Evolutionary conservation across 73 alveolate species (phyloP).

Genomic region (Paramecium sonneborni): DNA sequence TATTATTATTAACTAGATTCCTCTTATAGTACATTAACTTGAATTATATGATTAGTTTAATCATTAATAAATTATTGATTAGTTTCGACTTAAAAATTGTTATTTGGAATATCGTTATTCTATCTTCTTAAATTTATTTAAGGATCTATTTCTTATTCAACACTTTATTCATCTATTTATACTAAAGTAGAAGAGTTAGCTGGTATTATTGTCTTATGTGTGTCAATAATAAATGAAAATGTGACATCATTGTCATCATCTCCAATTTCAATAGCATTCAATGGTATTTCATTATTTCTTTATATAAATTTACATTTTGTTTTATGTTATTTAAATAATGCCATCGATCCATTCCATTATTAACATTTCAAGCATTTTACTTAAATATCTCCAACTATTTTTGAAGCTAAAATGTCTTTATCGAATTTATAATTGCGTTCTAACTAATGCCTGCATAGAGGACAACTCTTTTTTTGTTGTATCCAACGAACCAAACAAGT

Average conservation of each 20-base stretch:
- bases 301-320: neutral
- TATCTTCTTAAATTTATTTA: neutral
- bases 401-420: neutral
- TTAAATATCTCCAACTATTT: neutral
- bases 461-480: neutral
- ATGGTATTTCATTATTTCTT: neutral
- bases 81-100: neutral
- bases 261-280: neutral
- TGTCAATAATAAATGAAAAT: neutral
- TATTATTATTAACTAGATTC: neutral
- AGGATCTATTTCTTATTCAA: neutral
- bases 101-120: neutral
- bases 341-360: neutral
- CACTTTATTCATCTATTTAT: neutral
- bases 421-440: neutral
- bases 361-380: neutral
- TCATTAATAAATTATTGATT: neutral
- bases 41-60: neutral
- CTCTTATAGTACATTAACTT: neutral
- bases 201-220: neutral
- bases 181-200: neutral
- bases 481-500: neutral
- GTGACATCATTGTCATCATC: neutral
- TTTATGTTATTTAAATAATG: neutral
- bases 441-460: neutral